A percentile compares a stretch with the other conserved stretches of the same genome.
These are phyloP conservation scores for Amaranthus palmeri DNA, from an alignment of 148 eudicot genomes.

Conservation along the genomic window DNA sequence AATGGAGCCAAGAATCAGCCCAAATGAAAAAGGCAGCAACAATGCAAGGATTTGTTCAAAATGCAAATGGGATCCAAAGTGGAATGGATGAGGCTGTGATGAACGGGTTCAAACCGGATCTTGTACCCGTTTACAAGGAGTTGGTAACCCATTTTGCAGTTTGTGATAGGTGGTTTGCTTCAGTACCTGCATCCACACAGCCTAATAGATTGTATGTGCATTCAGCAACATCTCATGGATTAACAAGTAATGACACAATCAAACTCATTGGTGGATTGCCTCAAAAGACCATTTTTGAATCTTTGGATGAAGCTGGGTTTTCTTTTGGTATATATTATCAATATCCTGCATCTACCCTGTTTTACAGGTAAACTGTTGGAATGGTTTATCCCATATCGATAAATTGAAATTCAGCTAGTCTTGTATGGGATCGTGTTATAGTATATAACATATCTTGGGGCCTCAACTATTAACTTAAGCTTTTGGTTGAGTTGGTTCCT, in stretches of 20 bases:
- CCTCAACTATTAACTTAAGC: too few species aligned
- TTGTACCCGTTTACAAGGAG: conserved; percentile 56
- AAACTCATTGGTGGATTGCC: conserved; percentile 47
- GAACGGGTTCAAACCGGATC: conserved; percentile 73
- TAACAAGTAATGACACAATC: conserved; percentile 39
- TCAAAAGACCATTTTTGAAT: conserved; percentile 64
- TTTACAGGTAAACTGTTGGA: conserved; percentile 36
- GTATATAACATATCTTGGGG: too few species aligned
- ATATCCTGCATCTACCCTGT: conserved; percentile 56
- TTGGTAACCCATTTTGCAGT: conserved; percentile 64
- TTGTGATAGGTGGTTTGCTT: conserved; percentile 75
- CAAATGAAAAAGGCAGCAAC: conserved; percentile 35
- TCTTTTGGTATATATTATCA: conserved; percentile 61
- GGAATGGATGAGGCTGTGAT: conserved; percentile 53
- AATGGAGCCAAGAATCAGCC: conserved; percentile 42
- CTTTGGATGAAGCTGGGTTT: conserved; percentile 43
- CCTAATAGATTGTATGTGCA: conserved; percentile 65
- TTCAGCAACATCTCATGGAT: conserved; percentile 61
- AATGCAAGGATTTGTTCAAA: conserved; percentile 72
- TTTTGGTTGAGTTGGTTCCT: too few species aligned
- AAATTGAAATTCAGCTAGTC: too few species aligned
- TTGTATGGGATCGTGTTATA: too few species aligned
- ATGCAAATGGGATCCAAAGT: conserved; percentile 37
- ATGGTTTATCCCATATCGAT: too few species aligned
- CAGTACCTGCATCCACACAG: conserved; percentile 62